Evolutionary conservation across 257 asterid genomes (phyloP), one percentile per base, ranked within the genome.

Genomic region (Solanum pimpinellifolium): DNA sequence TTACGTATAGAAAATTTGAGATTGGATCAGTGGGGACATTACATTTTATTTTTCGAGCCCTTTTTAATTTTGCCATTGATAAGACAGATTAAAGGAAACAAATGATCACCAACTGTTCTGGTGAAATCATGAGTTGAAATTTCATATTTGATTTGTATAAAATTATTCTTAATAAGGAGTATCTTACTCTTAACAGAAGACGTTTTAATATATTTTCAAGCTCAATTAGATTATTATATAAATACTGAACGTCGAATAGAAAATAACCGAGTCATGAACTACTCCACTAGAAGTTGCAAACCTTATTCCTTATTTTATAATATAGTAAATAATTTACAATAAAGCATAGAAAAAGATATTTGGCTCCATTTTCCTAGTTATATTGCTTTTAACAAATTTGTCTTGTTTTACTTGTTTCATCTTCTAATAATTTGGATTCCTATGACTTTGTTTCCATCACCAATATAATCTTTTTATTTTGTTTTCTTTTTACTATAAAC

Each of bases 361-460:
- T 80, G 85, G 85, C 85, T 27, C 41, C 4, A 81, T 16, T 9
- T 42, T 85, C 49, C 84, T 88, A 49, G 88, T 77, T 56, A 65
- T 60, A 14, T 69, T 72, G 35, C 84, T 80, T 20, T 86, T 39
- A 74, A 37, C 75, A 16, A 20, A 59, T 85, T 87, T 88, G 90
- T 78, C 88, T 39, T 85, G 80, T 87, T 69, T 85, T 56, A 5
- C 31, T 87, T 90, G 92, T 88, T 88, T 83, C 80, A 29, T 9
- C 85, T 18, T 8, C 33, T 23, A 18, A 47, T 68, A 80, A 88
- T 80, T 47, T 68, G 77, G 86, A 89, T 86, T 86, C 89, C 70
- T 81, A 81, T 49, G 85, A 81, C 85, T 49, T 81, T 31, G 85
- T 81, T 81, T 81, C 41, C n/a, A 49, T 81, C 85, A 81, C 69